Evolutionary conservation across 495 filamentous ascomycete genomes (phyloP), one percentile per base, ranked within the genome.

Genomic region (Aspergillus cavernicola): DNA sequence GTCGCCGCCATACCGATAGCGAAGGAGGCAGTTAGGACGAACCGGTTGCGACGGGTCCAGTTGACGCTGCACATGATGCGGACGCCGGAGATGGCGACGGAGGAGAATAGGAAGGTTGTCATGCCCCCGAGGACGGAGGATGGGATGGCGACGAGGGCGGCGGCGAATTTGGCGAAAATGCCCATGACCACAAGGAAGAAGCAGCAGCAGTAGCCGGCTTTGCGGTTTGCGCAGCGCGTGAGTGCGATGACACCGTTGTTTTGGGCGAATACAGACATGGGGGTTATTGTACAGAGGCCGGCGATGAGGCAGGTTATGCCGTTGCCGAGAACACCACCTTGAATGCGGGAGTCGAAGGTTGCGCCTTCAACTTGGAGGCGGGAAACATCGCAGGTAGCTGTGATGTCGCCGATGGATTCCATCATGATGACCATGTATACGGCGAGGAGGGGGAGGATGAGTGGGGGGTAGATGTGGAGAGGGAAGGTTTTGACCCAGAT

Each of bases 241-340:
- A 95, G 76, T 6, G 89, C 85, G 56, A 97, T 95, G 51, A 97
- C 92, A 57, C 90, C 85, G 71, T 97, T 97, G 70, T 96, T 96
- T 69, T 96, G 89, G 0, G 90, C 85, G 44, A 84, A 85, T 55
- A 85, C 88, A 6, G 80, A 84, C 84, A 92, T 89, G 18, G 90
- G 89, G 0, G 86, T 90, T 58, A 92, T 90, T 23, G 92, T 95
- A 74, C 81, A 85, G 36, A 96, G 78, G 1, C 85, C 88, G 13
- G 90, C 88, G 22, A 96, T 63, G 43, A 92, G 70, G 26, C 90
- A 89, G 67, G 87, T 92, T 31, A 92, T 52, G n/a, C 90, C 89
- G 62, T 95, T 91, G 1, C 70, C 68, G 13, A 75, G 72, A 22
- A 96, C 82, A 52, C 92, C 92, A 15, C 92, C 92, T 65, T 95